These are phyloP conservation scores for Biscogniauxia sp. DNA, from an alignment of 2,329 filamentous ascomycete species.

Conservation along the genomic window DNA sequence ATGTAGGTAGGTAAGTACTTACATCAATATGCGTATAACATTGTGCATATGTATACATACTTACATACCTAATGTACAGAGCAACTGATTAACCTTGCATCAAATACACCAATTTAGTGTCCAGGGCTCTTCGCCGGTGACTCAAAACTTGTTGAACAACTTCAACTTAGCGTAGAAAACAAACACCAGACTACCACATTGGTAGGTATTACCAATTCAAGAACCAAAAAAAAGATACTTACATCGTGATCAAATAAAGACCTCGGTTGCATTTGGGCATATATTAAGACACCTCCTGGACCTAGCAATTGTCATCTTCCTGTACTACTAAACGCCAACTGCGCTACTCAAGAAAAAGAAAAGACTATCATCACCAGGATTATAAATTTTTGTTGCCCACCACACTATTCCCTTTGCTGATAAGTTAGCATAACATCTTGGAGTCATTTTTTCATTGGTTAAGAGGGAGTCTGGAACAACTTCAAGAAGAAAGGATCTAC, in stretches of 20 bases:
- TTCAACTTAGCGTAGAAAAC: not conserved
- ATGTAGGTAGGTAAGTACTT: too few species aligned
- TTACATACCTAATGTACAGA: not conserved
- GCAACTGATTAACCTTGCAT: constrained; percentile 8
- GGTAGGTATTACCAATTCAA: too few species aligned
- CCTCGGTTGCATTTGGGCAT: not conserved
- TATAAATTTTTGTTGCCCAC: not conserved
- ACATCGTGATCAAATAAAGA: not conserved
- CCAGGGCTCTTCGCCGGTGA: constrained; percentile 20
- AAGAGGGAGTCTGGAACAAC: not conserved
- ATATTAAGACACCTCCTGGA: not conserved
- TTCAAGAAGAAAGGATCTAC: not conserved
- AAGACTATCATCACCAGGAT: not conserved
- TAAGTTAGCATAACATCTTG: not conserved
- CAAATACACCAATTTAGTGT: too few species aligned
- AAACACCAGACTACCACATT: too few species aligned
- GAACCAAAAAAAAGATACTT: too few species aligned
- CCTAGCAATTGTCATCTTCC: not conserved
- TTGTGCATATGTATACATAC: too few species aligned
- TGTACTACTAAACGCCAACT: not conserved
- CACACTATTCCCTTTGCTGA: not conserved
- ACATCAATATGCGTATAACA: too few species aligned
- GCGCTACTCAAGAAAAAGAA: not conserved
- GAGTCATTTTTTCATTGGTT: too few species aligned
- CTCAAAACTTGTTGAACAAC: constrained; percentile 9